Evolutionary conservation across 75 land plant genomes (phyloP), one percentile per base, ranked within the genome.

Genomic region (Cupressus sempervirens): DNA sequence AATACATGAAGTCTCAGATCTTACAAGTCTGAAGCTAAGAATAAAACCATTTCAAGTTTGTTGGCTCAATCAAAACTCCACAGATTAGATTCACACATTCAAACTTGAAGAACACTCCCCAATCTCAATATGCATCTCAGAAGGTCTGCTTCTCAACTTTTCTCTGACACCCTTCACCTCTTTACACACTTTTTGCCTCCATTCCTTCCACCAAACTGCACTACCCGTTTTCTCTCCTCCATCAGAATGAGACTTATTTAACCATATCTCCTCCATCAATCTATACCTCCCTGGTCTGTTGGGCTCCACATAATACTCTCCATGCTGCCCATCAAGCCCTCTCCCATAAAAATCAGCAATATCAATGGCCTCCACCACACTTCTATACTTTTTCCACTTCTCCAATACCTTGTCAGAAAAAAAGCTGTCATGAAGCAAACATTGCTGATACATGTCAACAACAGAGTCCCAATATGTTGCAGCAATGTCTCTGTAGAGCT

Each of bases 11-110:
- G 13, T 13, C 13, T 14, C 2, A 50, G 1, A 50, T n/a, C n/a
- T n/a, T 50, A 4, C 20, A 18, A 20, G 23, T 56, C 23, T 56
- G 62, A 20, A 18, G 62, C 7, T 56, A 5, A 16, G 7, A 91
- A 7, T 62, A 23, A 62, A 62, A 62, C 67, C 67, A 62, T 62
- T 23, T 29, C n/a, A 62, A 62, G 20, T 91, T 93, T 92, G 93
- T 26, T 62, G 23, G 7, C 67, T 26, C 67, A 62, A 20, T 29
- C 7, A 0, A 58, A 65, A 62, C 26, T 62, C n/a, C 53, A 50
- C 3, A 2, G 13, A 50, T 0, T 50, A n/a, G n/a, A 7, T 62
- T 62, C 67, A 62, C 67, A 62, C 8, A 20, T 62, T n/a, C 26
- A 62, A n/a, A 62, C n/a, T 26, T 7, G 29, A 72, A 72, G 74